phyloP scores from a whole-genome alignment of 352 stramenopile genomes.

The Globisporangium solare region DNA sequence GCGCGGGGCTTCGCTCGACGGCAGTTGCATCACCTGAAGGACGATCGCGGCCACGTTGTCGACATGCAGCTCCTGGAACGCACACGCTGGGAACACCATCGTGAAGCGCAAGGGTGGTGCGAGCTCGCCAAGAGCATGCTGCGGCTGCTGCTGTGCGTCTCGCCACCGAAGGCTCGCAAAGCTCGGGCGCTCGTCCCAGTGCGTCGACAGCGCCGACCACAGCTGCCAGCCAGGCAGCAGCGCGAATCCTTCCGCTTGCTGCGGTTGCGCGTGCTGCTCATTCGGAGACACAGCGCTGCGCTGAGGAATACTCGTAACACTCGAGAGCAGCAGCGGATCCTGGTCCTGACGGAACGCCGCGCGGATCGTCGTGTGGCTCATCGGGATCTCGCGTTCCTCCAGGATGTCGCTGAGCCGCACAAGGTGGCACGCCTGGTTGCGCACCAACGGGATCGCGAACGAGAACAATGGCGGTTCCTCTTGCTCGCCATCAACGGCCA shows the following conservation, averaged over 20 bases:
- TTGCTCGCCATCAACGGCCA: not conserved
- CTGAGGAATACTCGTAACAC: not conserved
- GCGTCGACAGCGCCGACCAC: slow-evolving; percentile 31
- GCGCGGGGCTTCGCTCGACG: slow-evolving; percentile 12
- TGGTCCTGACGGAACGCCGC: slow-evolving; percentile 37
- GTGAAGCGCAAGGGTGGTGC: slow-evolving; percentile 12
- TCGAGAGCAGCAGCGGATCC: slow-evolving; percentile 16
- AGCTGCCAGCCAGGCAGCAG: slow-evolving; percentile 29
- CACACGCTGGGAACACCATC: slow-evolving; percentile 16
- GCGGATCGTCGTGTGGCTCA: slow-evolving; percentile 30
- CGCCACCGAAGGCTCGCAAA: slow-evolving; percentile 28
- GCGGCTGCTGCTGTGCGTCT: not conserved
- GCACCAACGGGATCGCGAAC: slow-evolving; percentile 29
- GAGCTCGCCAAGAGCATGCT: not conserved
- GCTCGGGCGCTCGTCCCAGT: slow-evolving; percentile 19
- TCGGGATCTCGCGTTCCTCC: slow-evolving; percentile 20
- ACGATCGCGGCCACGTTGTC: slow-evolving; percentile 34
- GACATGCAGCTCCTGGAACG: slow-evolving; percentile 13
- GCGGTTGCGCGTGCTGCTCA: too few species aligned
- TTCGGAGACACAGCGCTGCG: too few species aligned
- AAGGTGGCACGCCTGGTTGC: slow-evolving; percentile 25
- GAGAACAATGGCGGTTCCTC: slow-evolving; percentile 14
- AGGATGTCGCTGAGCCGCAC: slow-evolving; percentile 32
- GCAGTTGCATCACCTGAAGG: slow-evolving; percentile 21
- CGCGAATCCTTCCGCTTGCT: not conserved